These are phyloP conservation scores for Phytophthora foliorum DNA, from an alignment of 352 stramenopile species.

Conservation along the genomic window DNA sequence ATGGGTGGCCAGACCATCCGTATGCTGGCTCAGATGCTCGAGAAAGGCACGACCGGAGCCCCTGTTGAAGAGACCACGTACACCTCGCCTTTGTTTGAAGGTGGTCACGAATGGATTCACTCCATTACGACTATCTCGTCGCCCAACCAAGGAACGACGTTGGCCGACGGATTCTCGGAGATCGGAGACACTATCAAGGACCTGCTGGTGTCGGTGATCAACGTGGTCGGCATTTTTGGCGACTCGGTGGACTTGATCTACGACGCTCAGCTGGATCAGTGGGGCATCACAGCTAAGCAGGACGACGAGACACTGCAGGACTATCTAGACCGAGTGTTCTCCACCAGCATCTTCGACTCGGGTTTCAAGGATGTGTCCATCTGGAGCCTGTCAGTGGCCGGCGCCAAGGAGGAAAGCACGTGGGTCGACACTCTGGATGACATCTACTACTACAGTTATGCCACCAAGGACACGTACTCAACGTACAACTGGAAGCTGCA, in stretches of 20 bases:
- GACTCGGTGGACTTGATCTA: constrained; percentile 45
- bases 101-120: constrained; percentile 67
- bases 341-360: constrained; percentile 47
- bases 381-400: constrained; percentile 48
- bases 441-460: constrained; percentile 69
- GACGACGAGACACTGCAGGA: constrained; percentile 39
- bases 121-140: constrained; percentile 72
- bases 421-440: constrained; percentile 64
- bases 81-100: constrained; percentile 52
- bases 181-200: constrained; percentile 53
- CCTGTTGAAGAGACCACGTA: constrained; percentile 39
- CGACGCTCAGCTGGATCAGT: constrained; percentile 70
- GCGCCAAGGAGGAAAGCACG: constrained; percentile 45
- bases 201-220: constrained; percentile 42
- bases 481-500: constrained; percentile 47
- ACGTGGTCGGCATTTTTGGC: constrained; percentile 44
- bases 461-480: constrained; percentile 51
- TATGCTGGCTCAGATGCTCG: constrained; percentile 73
- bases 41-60: constrained; percentile 56
- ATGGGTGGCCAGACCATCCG: constrained; percentile 82
- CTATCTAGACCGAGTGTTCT: constrained; percentile 47
- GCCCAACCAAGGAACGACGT: constrained; percentile 63
- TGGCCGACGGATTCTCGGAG: constrained; percentile 53
- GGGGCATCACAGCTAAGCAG: constrained; percentile 45
- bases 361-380: constrained; percentile 54